Evolutionary conservation across 169 alveolate species (phyloP).

Genomic region (Babesia bigemina): DNA sequence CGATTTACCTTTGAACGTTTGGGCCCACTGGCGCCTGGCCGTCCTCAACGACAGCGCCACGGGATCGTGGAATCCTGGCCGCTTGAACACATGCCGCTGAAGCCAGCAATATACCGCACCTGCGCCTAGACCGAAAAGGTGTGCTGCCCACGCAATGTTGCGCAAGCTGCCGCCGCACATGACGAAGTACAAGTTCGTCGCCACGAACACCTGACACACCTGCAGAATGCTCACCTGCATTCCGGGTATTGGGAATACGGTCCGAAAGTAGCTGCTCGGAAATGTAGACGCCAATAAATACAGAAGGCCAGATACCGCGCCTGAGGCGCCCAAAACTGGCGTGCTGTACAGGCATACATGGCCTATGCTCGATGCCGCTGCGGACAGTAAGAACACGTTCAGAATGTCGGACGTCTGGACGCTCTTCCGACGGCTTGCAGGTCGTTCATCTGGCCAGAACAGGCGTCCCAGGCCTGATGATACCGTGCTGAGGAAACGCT

Average conservation of each 20-base stretch:
- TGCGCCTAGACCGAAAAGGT: constrained; percentile 73
- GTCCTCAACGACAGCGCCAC: constrained; percentile 26
- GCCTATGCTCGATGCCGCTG: constrained; percentile 55
- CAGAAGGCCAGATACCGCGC: constrained; percentile 77
- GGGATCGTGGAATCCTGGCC: constrained; percentile 63
- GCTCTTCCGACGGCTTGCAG: not conserved
- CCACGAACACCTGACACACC: constrained; percentile 73
- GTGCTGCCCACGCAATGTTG: constrained; percentile 82
- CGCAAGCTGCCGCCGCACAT: constrained; percentile 55
- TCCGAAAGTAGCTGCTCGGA: constrained; percentile 74
- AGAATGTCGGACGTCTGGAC: constrained; percentile 51
- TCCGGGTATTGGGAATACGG: constrained; percentile 77
- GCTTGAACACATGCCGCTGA: constrained; percentile 64
- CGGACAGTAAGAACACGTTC: constrained; percentile 49
- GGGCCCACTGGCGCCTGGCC: constrained; percentile 60
- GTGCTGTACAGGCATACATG: constrained; percentile 56
- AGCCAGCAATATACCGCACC: constrained; percentile 72
- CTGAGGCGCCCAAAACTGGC: constrained; percentile 80
- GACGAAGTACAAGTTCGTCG: constrained; percentile 71
- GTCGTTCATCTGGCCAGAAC: not conserved
- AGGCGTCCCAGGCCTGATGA: not conserved
- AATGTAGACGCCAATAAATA: constrained; percentile 72
- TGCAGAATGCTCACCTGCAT: constrained; percentile 72
- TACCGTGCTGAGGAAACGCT: constrained; percentile 11
- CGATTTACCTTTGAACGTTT: constrained; percentile 40